phyloP scores from a whole-genome alignment of 257 asterid genomes.

The Ocimum tenuiflorum region DNA sequence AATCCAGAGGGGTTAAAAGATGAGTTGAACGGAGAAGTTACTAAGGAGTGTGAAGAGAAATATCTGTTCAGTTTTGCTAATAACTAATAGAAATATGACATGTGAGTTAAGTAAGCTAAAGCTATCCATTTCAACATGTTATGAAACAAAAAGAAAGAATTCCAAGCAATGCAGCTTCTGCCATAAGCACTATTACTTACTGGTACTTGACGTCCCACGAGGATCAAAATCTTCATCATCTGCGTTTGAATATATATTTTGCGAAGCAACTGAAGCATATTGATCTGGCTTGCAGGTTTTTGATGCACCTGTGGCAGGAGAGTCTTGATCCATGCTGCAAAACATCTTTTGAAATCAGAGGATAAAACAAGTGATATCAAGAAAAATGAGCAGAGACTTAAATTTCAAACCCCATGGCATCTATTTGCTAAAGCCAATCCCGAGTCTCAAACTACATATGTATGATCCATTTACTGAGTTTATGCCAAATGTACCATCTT shows the following conservation, averaged over 20 bases:
- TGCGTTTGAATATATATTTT: constrained; percentile 37
- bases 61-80: too few species aligned
- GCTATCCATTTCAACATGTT: constrained; percentile 1
- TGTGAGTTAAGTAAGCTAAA: not conserved
- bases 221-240: constrained; percentile 91
- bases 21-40: too few species aligned
- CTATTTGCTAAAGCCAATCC: too few species aligned
- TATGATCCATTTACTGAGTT: not conserved
- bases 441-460: not conserved
- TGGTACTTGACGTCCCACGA: constrained; percentile 63
- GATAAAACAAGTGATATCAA: constrained; percentile 8
- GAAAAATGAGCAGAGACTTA: not conserved
- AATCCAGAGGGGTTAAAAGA: not conserved
- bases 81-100: too few species aligned
- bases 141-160: not conserved
- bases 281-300: constrained; percentile 41
- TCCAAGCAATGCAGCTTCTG: constrained; percentile 8
- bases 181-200: constrained; percentile 44
- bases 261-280: constrained; percentile 42
- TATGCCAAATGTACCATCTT: constrained; percentile 8
- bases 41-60: too few species aligned
- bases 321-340: constrained; percentile 46
- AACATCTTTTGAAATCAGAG: constrained; percentile 23
- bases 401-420: not conserved
- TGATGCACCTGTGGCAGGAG: constrained; percentile 35